Evolutionary conservation across 768 basidiomycete species (phyloP), one percentile per base, ranked within the genome.

Genomic region (Coprinellus aureogranulatus): DNA sequence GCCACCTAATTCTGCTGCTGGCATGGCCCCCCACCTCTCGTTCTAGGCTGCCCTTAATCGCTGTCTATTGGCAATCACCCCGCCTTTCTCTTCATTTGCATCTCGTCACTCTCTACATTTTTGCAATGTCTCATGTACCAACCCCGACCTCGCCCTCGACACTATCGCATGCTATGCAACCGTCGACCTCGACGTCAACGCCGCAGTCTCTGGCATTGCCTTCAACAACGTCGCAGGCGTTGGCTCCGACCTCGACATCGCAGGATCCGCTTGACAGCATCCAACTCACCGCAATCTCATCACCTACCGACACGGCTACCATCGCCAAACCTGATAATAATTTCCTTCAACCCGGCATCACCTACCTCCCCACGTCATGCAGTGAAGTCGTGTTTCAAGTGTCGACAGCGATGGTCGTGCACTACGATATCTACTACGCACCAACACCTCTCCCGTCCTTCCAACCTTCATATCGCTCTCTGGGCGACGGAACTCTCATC

Each of bases 401-500:
- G 23, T 69, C 77, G 2, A 85, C 84, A 2, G 70, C 77, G 8
- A 41, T 85, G 39, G 70, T 77, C 58, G 81, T 86, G 1, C 71
- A 83, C 65, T 85, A 76, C 66, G 59, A 65, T 57, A 66, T 67
- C 22, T 81, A 72, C 70, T 83, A 82, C 64, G 60, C 65, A 27
- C 61, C 65, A 22, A 67, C 64, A 23, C 66, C 81, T 42, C 75
- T 81, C 55, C 57, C 69, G 22, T 66, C 77, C 22, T 86, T 86
- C 58, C 68, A 68, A 40, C 83, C 85, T 2, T 61, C 67, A 10
- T 85, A 83, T 66, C 61, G 69, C 34, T 66, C 79, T 26, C 72
- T 81, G 30, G 62, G 64, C 14, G 85, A 88, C 67, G 85, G 85
- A n/a, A 84, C 85, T n/a, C 78, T 87, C 41, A 58, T 85, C 11